phyloP scores from a whole-genome alignment of 805 yeast species.

The Suhomyces sp. region DNA sequence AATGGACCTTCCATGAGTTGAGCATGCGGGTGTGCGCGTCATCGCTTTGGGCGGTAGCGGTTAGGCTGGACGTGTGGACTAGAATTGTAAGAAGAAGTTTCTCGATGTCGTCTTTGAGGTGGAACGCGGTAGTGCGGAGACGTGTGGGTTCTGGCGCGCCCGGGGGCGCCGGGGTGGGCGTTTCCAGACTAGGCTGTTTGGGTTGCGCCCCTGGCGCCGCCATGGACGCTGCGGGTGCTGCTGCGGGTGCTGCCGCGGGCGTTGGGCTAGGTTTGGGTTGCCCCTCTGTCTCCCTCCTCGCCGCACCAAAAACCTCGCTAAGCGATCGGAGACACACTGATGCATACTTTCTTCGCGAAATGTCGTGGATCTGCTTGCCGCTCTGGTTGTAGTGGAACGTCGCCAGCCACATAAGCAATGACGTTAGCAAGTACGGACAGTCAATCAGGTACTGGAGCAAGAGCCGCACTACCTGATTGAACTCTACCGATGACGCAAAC shows the following conservation, averaged over 20 bases:
- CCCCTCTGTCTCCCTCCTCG: background rate
- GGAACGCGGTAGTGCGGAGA: too few species aligned
- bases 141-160: too few species aligned
- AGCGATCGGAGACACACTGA: slow-evolving; percentile 19
- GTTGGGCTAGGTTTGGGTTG: background rate
- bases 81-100: slow-evolving; percentile 24
- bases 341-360: slow-evolving; percentile 17
- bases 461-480: slow-evolving; percentile 32
- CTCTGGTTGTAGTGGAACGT: slow-evolving; percentile 25
- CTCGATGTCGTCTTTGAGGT: slow-evolving; percentile 16
- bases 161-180: too few species aligned
- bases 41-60: slow-evolving; percentile 15
- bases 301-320: slow-evolving; percentile 17
- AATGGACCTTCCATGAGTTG: slow-evolving; percentile 22
- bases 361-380: slow-evolving; percentile 19
- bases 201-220: background rate
- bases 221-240: too few species aligned
- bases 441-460: slow-evolving; percentile 19
- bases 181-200: too few species aligned
- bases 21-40: slow-evolving; percentile 8
- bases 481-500: slow-evolving; percentile 33
- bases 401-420: slow-evolving; percentile 25
- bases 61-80: slow-evolving; percentile 22
- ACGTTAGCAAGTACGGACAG: slow-evolving; percentile 21
- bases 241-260: slow-evolving; percentile 10